Percentiles rank a stretch among this genome's conserved stretches.
Conservation (phyloP, 805 yeast genomes). For the Zygoascus bituminiphila region DNA sequence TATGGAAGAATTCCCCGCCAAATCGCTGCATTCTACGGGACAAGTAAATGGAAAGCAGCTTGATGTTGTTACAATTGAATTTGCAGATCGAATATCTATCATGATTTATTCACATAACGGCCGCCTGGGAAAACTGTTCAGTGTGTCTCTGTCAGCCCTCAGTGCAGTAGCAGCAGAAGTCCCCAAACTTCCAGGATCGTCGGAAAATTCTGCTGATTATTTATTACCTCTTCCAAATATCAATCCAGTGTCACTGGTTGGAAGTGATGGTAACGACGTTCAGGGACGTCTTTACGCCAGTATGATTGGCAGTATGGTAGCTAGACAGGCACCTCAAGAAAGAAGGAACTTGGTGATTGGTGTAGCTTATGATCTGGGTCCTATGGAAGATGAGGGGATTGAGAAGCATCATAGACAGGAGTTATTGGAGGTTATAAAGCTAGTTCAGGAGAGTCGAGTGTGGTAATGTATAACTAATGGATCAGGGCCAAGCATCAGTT, state of each 20-base stretch:
- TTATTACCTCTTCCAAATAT: constrained; percentile 20
- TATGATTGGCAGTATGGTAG: constrained; percentile 25
- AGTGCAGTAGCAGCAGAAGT: constrained; percentile 2
- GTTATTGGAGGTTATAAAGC: constrained; percentile 22
- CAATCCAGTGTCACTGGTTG: constrained; percentile 20
- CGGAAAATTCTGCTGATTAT: constrained; percentile 3
- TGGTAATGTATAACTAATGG: constrained; percentile 18
- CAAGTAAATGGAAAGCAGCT: constrained; percentile 17
- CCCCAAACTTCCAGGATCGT: not conserved
- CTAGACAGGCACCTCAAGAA: constrained; percentile 27
- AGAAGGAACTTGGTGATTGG: constrained; percentile 26
- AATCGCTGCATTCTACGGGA: not conserved
- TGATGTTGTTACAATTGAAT: constrained; percentile 25
- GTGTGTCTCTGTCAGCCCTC: not conserved
- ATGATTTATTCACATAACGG: constrained; percentile 25
- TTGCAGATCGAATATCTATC: constrained; percentile 25
- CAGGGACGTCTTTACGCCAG: constrained; percentile 26
- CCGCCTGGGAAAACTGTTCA: constrained; percentile 20
- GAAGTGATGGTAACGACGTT: constrained; percentile 19
- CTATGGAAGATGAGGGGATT: constrained; percentile 21
- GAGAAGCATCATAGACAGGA: constrained; percentile 22
- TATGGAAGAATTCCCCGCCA: not conserved
- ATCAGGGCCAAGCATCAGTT: too few relatives aligned
- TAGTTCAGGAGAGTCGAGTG: constrained; percentile 24
- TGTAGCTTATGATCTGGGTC: constrained; percentile 22